Evolutionary conservation across 768 basidiomycete genomes (phyloP).

Genomic region (Boletales sp.): DNA sequence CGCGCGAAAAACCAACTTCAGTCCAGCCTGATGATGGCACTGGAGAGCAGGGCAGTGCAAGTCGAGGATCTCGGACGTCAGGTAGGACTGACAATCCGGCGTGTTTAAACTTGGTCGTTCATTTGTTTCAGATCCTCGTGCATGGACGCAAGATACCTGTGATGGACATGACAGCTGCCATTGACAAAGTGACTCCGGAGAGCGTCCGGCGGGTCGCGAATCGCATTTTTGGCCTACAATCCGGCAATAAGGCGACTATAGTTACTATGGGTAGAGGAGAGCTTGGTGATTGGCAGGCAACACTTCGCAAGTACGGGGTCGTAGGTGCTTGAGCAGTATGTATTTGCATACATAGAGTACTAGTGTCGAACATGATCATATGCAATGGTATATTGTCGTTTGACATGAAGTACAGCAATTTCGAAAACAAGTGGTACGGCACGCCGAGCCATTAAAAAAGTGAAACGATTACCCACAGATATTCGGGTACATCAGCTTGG

Average conservation of each 20-base stretch:
- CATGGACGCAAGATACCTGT: slow-evolving; percentile 83
- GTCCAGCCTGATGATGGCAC: slow-evolving; percentile 88
- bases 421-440: neutral
- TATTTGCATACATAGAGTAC: too few relatives aligned
- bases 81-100: slow-evolving; percentile 35
- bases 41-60: slow-evolving; percentile 81
- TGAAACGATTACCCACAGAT: slow-evolving; percentile 47
- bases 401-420: neutral
- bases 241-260: slow-evolving; percentile 67
- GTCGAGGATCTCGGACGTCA: slow-evolving; percentile 92
- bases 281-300: slow-evolving; percentile 59
- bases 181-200: slow-evolving; percentile 69
- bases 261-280: slow-evolving; percentile 84
- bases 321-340: slow-evolving; percentile 25
- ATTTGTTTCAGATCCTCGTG: slow-evolving; percentile 60
- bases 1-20: slow-evolving; percentile 96
- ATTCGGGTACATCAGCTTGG: slow-evolving; percentile 49
- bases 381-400: neutral
- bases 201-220: slow-evolving; percentile 74
- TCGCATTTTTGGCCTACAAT: slow-evolving; percentile 66
- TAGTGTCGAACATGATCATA: neutral
- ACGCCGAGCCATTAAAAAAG: neutral
- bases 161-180: slow-evolving; percentile 86
- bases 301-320: slow-evolving; percentile 70
- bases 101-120: neutral